Percentiles rank a stretch among this genome's conserved stretches.
These are phyloP conservation scores for Daedaleopsis sinensis DNA, from an alignment of 768 basidiomycete species.

Conservation along the genomic window DNA sequence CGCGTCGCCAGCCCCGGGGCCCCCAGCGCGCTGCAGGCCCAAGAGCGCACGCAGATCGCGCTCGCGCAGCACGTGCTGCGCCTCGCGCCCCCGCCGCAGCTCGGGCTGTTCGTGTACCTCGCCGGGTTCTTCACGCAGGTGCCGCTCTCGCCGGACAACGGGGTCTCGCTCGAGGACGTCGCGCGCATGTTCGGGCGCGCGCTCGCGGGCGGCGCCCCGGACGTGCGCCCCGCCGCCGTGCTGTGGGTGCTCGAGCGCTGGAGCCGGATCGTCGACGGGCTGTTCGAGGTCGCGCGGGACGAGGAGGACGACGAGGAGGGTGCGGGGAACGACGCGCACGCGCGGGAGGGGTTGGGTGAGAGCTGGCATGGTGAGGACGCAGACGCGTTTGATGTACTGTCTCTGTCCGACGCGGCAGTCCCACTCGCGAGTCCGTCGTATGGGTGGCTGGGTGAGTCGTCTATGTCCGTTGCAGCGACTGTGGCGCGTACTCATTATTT, in stretches of 20 bases:
- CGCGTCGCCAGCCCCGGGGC: slow-evolving; percentile 12
- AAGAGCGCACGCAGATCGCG: slow-evolving; percentile 32
- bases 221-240: slow-evolving; percentile 16
- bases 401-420: too few species aligned
- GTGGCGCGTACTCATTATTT: too few species aligned
- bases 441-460: too few species aligned
- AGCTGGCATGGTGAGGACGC: too few species aligned
- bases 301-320: background rate
- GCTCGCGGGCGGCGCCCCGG: slow-evolving; percentile 36
- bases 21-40: slow-evolving; percentile 4
- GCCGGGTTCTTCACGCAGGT: slow-evolving; percentile 54
- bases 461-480: too few species aligned
- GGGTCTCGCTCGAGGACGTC: slow-evolving; percentile 47
- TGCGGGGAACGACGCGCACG: background rate
- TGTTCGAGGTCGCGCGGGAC: slow-evolving; percentile 7
- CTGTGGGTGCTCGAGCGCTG: slow-evolving; percentile 35
- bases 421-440: too few species aligned
- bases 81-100: slow-evolving; percentile 44
- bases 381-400: too few species aligned
- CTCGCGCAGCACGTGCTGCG: slow-evolving; percentile 53
- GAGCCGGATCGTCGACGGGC: slow-evolving; percentile 20
- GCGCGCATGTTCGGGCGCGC: slow-evolving; percentile 49
- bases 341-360: background rate
- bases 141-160: slow-evolving; percentile 52
- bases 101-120: slow-evolving; percentile 48